Evolutionary conservation across 306 rosid genomes (phyloP), one percentile per base, ranked within the genome.

Genomic region (Fagus sylvatica): DNA sequence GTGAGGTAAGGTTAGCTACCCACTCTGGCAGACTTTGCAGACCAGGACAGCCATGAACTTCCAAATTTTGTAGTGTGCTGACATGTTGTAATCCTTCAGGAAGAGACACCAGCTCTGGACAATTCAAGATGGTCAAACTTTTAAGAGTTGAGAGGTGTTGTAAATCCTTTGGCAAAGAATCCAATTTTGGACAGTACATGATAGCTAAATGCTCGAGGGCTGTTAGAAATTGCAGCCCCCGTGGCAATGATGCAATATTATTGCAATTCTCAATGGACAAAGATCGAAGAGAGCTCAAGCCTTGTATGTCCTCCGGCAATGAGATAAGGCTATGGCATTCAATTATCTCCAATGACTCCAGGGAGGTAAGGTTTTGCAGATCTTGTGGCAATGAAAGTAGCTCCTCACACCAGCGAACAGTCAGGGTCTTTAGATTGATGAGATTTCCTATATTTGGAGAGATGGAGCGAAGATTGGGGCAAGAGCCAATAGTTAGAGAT

Each of bases 191-290:
- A 57, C 78, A 81, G n/a, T 4, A 74, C 85, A 82, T 82, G 12
- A 82, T 61, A 6, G 80, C 56, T 30, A 74, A 59, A 28, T 74
- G 79, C 71, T 78, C 77, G 30, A 78, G 85, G 12, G 77, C 54
- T 40, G 62, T 11, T 12, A 82, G 70, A 46, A 43, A 28, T 61
- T 74, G 72, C 77, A 74, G 55, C 42, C 76, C 55, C 19, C 6
- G 55, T 5, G 79, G 69, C 72, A 82, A 68, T 13, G 74, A 57
- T 17, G 71, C 11, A 9, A 82, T 59, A 68, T 56, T 9, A 17
- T 49, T 2, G 32, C 77, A 83, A 30, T 78, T 83, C 75, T 83
- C 77, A 69, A 78, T 46, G 17, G 86, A 82, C 11, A 82, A 74
- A 16, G 82, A 68, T 36, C 69, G 46, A 17, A 82, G 77, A 3